phyloP scores from a whole-genome alignment of 2,329 filamentous ascomycete genomes.

The Verticillium alfalfae region DNA sequence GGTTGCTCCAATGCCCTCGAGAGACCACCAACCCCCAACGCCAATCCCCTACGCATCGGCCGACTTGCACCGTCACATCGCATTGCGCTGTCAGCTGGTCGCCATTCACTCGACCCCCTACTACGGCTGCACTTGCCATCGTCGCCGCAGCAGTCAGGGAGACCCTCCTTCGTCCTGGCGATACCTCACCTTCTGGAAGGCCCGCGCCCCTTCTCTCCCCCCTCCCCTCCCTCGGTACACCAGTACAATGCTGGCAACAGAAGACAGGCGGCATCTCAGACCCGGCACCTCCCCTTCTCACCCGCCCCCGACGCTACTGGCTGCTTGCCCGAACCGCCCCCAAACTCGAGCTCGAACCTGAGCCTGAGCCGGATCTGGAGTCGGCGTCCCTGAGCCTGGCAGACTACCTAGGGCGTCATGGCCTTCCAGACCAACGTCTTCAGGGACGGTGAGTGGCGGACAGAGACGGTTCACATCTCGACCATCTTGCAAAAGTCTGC shows the following conservation, averaged over 20 bases:
- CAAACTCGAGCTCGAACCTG: not conserved
- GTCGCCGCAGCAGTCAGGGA: not conserved
- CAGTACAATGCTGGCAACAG: not conserved
- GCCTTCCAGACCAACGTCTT: constrained; percentile 41
- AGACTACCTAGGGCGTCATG: not conserved
- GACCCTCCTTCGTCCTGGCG: not conserved
- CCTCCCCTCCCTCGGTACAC: not conserved
- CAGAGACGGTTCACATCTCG: constrained; percentile 41
- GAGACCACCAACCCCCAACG: not conserved
- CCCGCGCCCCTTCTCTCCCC: not conserved
- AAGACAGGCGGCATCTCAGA: not conserved
- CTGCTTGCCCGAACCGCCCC: not conserved
- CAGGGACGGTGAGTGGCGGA: constrained; percentile 51
- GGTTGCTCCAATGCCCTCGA: not conserved
- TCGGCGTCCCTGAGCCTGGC: not conserved
- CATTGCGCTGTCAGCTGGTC: not conserved
- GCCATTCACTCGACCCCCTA: not conserved
- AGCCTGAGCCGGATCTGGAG: not conserved
- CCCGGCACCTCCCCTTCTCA: not conserved
- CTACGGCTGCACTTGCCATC: not conserved
- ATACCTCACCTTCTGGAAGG: not conserved
- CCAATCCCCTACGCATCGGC: not conserved
- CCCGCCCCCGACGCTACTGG: not conserved
- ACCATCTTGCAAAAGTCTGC: constrained; percentile 33
- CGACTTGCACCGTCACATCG: not conserved